phyloP scores from a whole-genome alignment of 768 basidiomycete genomes.

The Leucocoprinus leucothites region DNA sequence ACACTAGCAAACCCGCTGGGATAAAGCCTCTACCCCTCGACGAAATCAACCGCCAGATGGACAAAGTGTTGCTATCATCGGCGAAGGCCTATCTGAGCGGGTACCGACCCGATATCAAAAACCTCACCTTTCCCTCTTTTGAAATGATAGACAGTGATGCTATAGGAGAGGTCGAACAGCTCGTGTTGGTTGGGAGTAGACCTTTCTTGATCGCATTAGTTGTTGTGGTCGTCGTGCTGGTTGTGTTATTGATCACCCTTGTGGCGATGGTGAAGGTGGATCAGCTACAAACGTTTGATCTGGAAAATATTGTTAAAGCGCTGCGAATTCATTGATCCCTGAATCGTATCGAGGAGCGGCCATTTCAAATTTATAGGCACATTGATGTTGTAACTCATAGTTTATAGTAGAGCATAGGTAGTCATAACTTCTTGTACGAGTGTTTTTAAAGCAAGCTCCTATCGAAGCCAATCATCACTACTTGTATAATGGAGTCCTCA shows the following conservation, averaged over 20 bases:
- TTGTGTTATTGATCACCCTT: not conserved
- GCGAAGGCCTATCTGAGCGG: conserved; percentile 7
- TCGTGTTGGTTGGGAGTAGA: not conserved
- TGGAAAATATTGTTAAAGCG: conserved; percentile 3
- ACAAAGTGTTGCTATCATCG: not conserved
- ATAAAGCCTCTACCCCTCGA: not conserved
- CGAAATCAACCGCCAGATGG: conserved; percentile 2
- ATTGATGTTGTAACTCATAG: no score
- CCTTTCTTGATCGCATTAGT: conserved; percentile 2
- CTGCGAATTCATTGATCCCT: no score
- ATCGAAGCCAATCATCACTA: no score
- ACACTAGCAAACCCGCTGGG: not conserved
- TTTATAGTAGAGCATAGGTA: no score
- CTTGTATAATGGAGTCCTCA: no score
- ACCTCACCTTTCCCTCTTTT: not conserved
- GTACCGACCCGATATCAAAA: not conserved
- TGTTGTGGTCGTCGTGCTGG: not conserved
- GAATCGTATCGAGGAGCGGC: no score
- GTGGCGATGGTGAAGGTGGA: not conserved
- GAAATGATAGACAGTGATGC: not conserved
- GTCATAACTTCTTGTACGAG: not conserved
- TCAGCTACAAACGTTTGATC: conserved; percentile 1
- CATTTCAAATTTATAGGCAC: no score
- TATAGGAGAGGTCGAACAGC: not conserved
- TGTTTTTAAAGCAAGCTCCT: not conserved